Evolutionary conservation across 345 rosid species (phyloP), one percentile per base, ranked within the genome.

Genomic region (Xanthoceras sorbifolium): DNA sequence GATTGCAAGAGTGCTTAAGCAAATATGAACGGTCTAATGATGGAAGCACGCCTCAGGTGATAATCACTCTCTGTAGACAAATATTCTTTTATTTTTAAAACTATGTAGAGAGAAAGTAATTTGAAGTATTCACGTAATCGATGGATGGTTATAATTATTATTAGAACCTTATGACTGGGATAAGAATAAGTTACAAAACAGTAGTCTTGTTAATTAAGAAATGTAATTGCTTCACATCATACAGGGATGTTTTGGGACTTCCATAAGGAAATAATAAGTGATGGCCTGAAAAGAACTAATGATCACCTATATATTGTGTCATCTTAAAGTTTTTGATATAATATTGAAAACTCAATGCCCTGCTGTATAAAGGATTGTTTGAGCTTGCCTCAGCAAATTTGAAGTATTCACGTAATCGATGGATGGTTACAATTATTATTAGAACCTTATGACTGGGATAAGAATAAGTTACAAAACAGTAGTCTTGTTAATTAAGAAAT

Each of bases 31-130:
- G 90, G 55, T 81, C 98, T 64, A 82, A 81, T 84, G 98, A 95
- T 74, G 98, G 97, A 55, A 93, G 89, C 85, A 87, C 95, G 36
- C 94, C 98, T 78, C 98, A 91, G 96, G 99, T 95, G 65, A 80
- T 76, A 17, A 59, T 76, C 69, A 42, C 20, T 64, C 26, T 76
- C 18, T 26, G 42, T 34, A 40, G 17, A 76, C 26, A n/a, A 48
- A 69, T 61, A 10, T 74, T 60, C 4, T 63, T 38, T 54, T 55
- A 26, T 75, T 42, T 71, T 36, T 28, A 18, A 17, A 72, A 22
- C 18, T 15, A 6, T 63, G 29, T 32, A 32, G 44, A 31, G 28
- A n/a, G n/a, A 14, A 73, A 44, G 60, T 29, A 20, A 64, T 64
- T 25, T 29, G 69, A 8, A 46, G 70, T 62, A 26, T 73, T 44